A percentile compares a stretch with the other conserved stretches of the same genome.
Evolutionary conservation across 148 eudicot genomes (phyloP).

Genomic region (Chenopodium berlandieri): DNA sequence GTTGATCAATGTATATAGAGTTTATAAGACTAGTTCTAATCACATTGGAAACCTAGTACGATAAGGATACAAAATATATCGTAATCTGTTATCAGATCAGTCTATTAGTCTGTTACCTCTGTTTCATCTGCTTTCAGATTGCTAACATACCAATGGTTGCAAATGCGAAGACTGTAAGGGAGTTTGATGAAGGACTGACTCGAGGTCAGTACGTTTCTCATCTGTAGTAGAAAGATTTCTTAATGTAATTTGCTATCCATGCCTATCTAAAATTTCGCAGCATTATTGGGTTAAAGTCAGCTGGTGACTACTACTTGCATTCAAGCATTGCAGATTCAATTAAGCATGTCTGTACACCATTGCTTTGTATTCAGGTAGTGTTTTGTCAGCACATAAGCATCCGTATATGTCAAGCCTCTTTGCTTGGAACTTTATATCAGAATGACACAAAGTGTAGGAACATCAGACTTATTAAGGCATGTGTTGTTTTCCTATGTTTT

Average conservation of each 20-base stretch:
- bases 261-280: conserved; percentile 45
- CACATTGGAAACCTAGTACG: too few relatives aligned
- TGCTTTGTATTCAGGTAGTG: conserved; percentile 87
- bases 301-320: conserved; percentile 85
- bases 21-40: too few relatives aligned
- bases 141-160: conserved; percentile 73
- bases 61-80: too few relatives aligned
- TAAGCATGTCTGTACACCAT: conserved; percentile 62
- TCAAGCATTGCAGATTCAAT: conserved; percentile 91
- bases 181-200: conserved; percentile 86
- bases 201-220: conserved; percentile 50
- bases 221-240: neutral
- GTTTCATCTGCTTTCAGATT: conserved; percentile 30
- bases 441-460: neutral
- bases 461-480: conserved; percentile 57
- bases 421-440: neutral
- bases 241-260: neutral
- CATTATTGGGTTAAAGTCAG: conserved; percentile 96
- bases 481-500: neutral
- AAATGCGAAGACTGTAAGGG: conserved; percentile 80
- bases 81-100: conserved; percentile 4
- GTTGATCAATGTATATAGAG: too few relatives aligned
- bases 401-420: neutral
- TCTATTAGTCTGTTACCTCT: neutral
- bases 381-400: conserved; percentile 6